Conservation (phyloP, 768 basidiomycete genomes). For the Leccinum aurantiacum region DNA sequence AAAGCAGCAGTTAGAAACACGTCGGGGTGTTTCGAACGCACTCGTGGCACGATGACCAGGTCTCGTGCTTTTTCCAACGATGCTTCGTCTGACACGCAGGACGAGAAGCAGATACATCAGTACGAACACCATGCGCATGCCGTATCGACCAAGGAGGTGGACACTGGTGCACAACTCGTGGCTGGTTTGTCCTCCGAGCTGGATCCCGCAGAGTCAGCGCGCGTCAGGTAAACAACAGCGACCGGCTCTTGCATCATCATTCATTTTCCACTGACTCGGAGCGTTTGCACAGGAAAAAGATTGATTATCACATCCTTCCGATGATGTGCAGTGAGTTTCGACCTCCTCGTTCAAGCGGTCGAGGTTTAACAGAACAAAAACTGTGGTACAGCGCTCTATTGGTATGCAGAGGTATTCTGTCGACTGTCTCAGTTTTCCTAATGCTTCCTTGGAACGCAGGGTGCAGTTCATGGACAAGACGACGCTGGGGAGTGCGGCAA, state of each 20-base stretch:
- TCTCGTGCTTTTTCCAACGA: constrained; percentile 8
- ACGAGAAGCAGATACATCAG: constrained; percentile 10
- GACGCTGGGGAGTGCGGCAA: constrained; percentile 64
- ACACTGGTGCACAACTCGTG: constrained; percentile 60
- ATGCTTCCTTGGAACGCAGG: constrained; percentile 34
- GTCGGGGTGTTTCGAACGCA: not conserved
- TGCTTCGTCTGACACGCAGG: constrained; percentile 12
- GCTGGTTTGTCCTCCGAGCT: constrained; percentile 44
- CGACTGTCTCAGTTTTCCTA: not conserved
- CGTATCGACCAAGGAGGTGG: constrained; percentile 47
- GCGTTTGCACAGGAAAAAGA: constrained; percentile 46
- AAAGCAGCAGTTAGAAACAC: constrained; percentile 6
- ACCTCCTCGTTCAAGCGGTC: not conserved
- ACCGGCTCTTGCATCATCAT: not conserved
- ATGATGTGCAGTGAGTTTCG: constrained; percentile 65
- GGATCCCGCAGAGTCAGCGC: constrained; percentile 49
- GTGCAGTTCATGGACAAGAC: constrained; percentile 80
- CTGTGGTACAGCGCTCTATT: constrained; percentile 49
- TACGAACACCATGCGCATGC: constrained; percentile 22
- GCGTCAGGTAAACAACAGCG: not conserved
- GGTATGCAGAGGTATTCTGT: constrained; percentile 32
- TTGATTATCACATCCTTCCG: constrained; percentile 67
- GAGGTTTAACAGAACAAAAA: not conserved
- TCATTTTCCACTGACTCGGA: constrained; percentile 1
- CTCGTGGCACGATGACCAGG: not conserved